These are phyloP conservation scores for Dryas drummondii DNA, from an alignment of 306 rosid species.

Conservation along the genomic window DNA sequence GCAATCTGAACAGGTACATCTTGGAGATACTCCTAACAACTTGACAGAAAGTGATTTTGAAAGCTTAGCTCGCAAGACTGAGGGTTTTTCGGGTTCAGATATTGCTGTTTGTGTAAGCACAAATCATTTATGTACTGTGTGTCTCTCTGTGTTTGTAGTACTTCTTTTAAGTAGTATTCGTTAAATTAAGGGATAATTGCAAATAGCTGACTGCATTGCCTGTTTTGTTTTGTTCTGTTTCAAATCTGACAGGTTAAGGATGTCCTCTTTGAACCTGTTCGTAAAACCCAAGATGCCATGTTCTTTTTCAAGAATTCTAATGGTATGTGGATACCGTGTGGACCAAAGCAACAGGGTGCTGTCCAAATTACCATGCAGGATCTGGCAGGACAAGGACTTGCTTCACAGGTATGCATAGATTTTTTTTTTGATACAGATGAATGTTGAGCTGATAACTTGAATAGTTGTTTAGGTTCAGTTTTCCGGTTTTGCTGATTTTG, in stretches of 20 bases:
- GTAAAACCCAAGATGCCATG: slow-evolving; percentile 99
- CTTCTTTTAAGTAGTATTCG: slow-evolving; percentile 1
- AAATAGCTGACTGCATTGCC: background rate
- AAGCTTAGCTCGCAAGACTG: slow-evolving; percentile 71
- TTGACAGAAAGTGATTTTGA: slow-evolving; percentile 86
- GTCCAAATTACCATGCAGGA: slow-evolving; percentile 84
- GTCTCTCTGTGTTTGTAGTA: background rate
- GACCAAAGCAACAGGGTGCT: slow-evolving; percentile 79
- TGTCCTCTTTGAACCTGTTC: slow-evolving; percentile 97
- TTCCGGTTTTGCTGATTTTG: background rate
- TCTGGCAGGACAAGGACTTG: slow-evolving; percentile 77
- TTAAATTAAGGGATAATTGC: background rate
- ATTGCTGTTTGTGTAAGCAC: slow-evolving; percentile 93
- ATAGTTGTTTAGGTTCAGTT: background rate
- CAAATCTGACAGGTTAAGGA: slow-evolving; percentile 75
- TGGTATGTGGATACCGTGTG: slow-evolving; percentile 87
- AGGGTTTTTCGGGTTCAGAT: slow-evolving; percentile 98
- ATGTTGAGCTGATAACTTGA: background rate
- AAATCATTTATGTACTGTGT: slow-evolving; percentile 17
- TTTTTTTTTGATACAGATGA: background rate
- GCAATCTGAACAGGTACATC: slow-evolving; percentile 74
- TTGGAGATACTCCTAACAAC: slow-evolving; percentile 96
- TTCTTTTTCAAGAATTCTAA: slow-evolving; percentile 61
- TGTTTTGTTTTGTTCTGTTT: background rate
- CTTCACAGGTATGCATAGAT: slow-evolving; percentile 61